Evolutionary conservation across 805 yeast species (phyloP), one percentile per base, ranked within the genome.

Genomic region (Pichia nanzhaoensis): DNA sequence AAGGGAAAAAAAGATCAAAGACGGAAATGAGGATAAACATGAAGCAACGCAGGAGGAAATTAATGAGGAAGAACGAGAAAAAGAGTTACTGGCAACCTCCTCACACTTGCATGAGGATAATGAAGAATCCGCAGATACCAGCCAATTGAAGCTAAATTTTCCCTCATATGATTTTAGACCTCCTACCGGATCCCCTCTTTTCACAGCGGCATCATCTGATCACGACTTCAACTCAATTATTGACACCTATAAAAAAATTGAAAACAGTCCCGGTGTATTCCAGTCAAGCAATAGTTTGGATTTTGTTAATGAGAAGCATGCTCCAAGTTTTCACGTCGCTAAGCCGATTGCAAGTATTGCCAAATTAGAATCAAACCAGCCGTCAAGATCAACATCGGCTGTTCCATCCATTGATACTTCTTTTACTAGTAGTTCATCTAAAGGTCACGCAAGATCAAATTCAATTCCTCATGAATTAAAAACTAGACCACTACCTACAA

Each of bases 401-500:
- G 28, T 24, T 24, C 33, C 33, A 30, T 30, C 33, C 33, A 14
- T 13, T 30, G 12, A 30, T 30, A 30, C 16, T 24, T 24, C 28
- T 7, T 24, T 38, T 12, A 27, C 34, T 13, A 38, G 16, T 5
- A 38, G 16, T 28, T 16, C 34, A 3, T 8, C 27, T 4, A 37
- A 24, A 22, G 39, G 21, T 22, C 51, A 48, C 34, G 18, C 13
- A 47, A 47, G 48, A 36, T 37, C 41, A 2, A 42, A 43, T 16
- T 43, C 47, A 33, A 42, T 43, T 5, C 46, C 50, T 20, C 41
- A 36, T 20, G 53, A 47, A n/a, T 34, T 50, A 34, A 45, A 40
- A 48, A 48, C 51, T 9, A 48, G 51, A 19, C 48, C 38, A 20
- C 33, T 51, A 27, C 41, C 48, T 17, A 53, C 46, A 39, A 45